These are phyloP conservation scores for Nissolia schottii DNA, from an alignment of 306 rosid species.

Conservation along the genomic window DNA sequence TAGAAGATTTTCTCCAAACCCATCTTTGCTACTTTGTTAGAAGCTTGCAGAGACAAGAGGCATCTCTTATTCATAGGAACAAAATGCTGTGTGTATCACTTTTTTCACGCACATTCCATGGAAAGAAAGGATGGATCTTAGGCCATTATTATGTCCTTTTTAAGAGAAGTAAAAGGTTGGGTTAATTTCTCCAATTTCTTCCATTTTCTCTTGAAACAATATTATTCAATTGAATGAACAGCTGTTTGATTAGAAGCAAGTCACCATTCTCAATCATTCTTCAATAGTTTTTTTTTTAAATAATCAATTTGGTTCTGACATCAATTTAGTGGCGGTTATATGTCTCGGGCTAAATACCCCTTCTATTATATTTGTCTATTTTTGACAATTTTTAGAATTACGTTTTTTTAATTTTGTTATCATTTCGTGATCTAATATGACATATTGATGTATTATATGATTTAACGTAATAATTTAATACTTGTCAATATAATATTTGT, in stretches of 20 bases:
- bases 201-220: neutral
- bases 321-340: too few relatives aligned
- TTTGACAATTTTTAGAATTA: too few relatives aligned
- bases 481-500: too few relatives aligned
- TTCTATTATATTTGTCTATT: too few relatives aligned
- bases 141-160: neutral
- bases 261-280: neutral
- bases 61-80: conserved; percentile 1
- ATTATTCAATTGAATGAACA: neutral
- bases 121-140: neutral
- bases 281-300: too few relatives aligned
- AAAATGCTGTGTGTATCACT: conserved; percentile 32
- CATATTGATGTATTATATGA: too few relatives aligned
- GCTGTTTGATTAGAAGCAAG: neutral
- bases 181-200: neutral
- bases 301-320: too few relatives aligned
- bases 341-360: too few relatives aligned
- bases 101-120: conserved; percentile 27
- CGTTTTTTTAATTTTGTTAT: too few relatives aligned
- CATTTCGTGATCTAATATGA: too few relatives aligned
- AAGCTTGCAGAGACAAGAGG: conserved; percentile 17
- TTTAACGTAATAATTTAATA: too few relatives aligned
- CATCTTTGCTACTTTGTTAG: neutral
- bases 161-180: neutral
- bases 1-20: neutral